Evolutionary conservation across 1,284 basidiomycete species (phyloP).

Genomic region (Takashimella tepidaria): DNA sequence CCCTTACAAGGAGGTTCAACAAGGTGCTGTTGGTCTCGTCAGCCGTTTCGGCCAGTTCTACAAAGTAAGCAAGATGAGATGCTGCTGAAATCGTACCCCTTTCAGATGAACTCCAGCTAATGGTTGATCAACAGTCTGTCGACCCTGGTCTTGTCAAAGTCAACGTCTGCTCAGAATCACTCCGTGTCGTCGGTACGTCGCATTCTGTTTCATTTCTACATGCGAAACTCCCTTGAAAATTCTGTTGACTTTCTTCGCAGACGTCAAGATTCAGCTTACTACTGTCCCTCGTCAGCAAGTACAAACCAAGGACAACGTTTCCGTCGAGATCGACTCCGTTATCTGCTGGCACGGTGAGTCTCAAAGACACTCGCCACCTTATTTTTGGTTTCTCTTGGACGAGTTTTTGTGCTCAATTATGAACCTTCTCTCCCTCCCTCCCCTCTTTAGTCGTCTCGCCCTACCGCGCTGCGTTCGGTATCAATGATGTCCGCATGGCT

Average conservation of each 20-base stretch:
- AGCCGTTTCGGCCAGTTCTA: constrained; percentile 91
- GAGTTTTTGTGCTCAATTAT: constrained; percentile 25
- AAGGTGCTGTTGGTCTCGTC: constrained; percentile 82
- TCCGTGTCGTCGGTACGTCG: constrained; percentile 56
- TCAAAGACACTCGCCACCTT: too few species aligned
- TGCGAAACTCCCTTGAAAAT: too few species aligned
- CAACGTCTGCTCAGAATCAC: constrained; percentile 84
- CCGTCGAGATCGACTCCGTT: constrained; percentile 57
- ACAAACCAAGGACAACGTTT: constrained; percentile 65
- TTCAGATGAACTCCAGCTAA: background rate
- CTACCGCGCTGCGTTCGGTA: constrained; percentile 88
- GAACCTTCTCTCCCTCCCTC: background rate
- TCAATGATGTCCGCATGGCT: constrained; percentile 78
- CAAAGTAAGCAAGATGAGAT: constrained; percentile 53
- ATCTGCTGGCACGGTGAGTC: constrained; percentile 68
- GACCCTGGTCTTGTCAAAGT: constrained; percentile 88
- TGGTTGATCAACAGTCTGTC: constrained; percentile 53
- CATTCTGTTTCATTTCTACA: background rate
- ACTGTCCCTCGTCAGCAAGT: constrained; percentile 77
- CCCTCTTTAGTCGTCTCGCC: constrained; percentile 52
- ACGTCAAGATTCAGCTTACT: constrained; percentile 91
- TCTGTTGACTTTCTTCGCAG: constrained; percentile 32
- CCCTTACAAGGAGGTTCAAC: constrained; percentile 52
- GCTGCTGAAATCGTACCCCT: too few species aligned
- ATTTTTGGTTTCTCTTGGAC: too few species aligned